These are phyloP conservation scores for Capsicum chinense DNA, from an alignment of 257 asterid genomes.

Conservation along the genomic window DNA sequence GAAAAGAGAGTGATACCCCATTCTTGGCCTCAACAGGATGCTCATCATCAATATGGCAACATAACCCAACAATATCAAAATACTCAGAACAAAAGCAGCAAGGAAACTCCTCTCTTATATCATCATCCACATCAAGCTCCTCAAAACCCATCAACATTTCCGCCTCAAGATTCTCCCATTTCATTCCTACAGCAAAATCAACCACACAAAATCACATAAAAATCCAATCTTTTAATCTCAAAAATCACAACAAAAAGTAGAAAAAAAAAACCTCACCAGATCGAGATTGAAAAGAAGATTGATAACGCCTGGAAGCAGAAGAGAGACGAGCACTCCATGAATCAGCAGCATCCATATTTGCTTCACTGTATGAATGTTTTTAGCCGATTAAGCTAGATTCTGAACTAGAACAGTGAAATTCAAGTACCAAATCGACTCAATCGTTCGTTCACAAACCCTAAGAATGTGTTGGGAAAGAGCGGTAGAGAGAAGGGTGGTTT, in stretches of 20 bases:
- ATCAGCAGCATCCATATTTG: constrained; percentile 78
- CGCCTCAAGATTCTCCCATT: constrained; percentile 71
- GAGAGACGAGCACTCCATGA: constrained; percentile 87
- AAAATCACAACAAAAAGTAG: not conserved
- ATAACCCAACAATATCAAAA: constrained; percentile 78
- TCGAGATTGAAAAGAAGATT: constrained; percentile 88
- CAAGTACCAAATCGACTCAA: constrained; percentile 37
- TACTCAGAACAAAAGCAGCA: constrained; percentile 84
- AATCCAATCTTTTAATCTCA: constrained; percentile 26
- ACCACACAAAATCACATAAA: constrained; percentile 29
- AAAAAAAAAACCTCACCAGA: constrained; percentile 52
- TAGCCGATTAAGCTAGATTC: not conserved
- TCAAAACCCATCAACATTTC: constrained; percentile 84
- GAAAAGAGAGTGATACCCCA: constrained; percentile 53
- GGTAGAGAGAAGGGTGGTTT: constrained; percentile 26
- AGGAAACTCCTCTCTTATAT: constrained; percentile 53
- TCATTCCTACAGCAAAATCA: constrained; percentile 46
- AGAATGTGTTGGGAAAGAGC: not conserved
- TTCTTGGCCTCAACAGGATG: constrained; percentile 82
- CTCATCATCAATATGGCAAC: constrained; percentile 89
- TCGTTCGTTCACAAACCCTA: constrained; percentile 12
- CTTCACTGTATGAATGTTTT: constrained; percentile 25
- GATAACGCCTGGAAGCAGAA: constrained; percentile 77
- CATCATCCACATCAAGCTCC: constrained; percentile 58
- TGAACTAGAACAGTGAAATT: constrained; percentile 12